Evolutionary conservation across 2,329 filamentous ascomycete genomes (phyloP).

Genomic region (Phialocephala subalpina): DNA sequence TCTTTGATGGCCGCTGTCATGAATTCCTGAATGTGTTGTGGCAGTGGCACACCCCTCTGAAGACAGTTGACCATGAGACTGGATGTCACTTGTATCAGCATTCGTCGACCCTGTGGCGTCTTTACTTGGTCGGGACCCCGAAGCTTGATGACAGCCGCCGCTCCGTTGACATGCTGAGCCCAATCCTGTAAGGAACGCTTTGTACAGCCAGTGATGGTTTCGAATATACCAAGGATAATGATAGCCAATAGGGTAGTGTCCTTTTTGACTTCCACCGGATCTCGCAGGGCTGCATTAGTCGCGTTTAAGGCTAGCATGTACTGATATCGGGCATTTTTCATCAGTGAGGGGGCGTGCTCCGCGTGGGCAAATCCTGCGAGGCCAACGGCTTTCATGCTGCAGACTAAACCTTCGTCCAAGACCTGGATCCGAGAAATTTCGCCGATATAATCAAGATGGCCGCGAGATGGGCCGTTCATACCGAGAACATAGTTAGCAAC

Average conservation of each 20-base stretch:
- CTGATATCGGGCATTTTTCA: slow-evolving; percentile 57
- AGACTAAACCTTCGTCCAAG: slow-evolving; percentile 55
- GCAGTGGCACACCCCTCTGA: slow-evolving; percentile 57
- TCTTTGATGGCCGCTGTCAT: slow-evolving; percentile 51
- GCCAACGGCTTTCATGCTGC: slow-evolving; percentile 62
- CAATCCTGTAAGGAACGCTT: slow-evolving; percentile 58
- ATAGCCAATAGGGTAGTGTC: slow-evolving; percentile 64
- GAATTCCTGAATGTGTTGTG: slow-evolving; percentile 55
- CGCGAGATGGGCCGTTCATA: slow-evolving; percentile 49
- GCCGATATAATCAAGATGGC: slow-evolving; percentile 61
- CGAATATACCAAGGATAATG: slow-evolving; percentile 62
- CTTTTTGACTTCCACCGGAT: slow-evolving; percentile 55
- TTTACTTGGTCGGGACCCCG: slow-evolving; percentile 57
- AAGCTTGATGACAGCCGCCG: slow-evolving; percentile 57
- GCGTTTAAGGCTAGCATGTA: slow-evolving; percentile 60
- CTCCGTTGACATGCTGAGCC: slow-evolving; percentile 61
- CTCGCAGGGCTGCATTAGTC: slow-evolving; percentile 57
- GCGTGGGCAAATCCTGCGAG: slow-evolving; percentile 58
- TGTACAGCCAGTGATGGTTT: slow-evolving; percentile 58
- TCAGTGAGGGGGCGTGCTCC: slow-evolving; percentile 45
- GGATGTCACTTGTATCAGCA: slow-evolving; percentile 62
- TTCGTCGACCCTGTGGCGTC: slow-evolving; percentile 54
- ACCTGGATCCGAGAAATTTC: slow-evolving; percentile 53
- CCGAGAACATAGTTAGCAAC: slow-evolving; percentile 44
- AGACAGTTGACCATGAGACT: slow-evolving; percentile 61